These are phyloP conservation scores for Neohortaea acidophila DNA, from an alignment of 495 filamentous ascomycete genomes.

Conservation along the genomic window DNA sequence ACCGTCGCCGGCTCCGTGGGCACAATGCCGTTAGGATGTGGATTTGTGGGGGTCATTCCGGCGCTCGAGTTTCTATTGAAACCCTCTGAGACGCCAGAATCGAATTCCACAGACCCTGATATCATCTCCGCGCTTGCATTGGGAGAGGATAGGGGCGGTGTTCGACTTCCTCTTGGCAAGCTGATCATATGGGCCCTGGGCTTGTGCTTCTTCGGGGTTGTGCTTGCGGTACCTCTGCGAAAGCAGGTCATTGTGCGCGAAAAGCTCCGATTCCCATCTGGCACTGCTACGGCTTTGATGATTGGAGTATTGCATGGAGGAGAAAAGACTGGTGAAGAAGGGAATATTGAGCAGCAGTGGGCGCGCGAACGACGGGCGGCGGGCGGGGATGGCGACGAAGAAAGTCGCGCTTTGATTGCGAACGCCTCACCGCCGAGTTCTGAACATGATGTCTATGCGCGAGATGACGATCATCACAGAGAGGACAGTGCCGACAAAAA, in stretches of 20 bases:
- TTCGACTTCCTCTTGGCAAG: constrained; percentile 56
- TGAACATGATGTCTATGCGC: constrained; percentile 17
- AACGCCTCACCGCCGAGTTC: background rate
- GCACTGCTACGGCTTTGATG: constrained; percentile 87
- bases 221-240: constrained; percentile 79
- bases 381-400: constrained; percentile 16
- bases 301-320: constrained; percentile 74
- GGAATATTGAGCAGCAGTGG: constrained; percentile 8
- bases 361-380: background rate
- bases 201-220: constrained; percentile 86
- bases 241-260: constrained; percentile 85
- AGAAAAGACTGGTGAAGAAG: constrained; percentile 22
- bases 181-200: constrained; percentile 80
- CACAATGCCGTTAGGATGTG: constrained; percentile 92
- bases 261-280: constrained; percentile 82
- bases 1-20: constrained; percentile 90
- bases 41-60: constrained; percentile 87
- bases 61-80: constrained; percentile 76
- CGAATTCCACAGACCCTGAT: constrained; percentile 4
- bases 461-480: constrained; percentile 9
- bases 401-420: constrained; percentile 19
- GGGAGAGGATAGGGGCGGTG: constrained; percentile 13
- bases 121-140: constrained; percentile 9
- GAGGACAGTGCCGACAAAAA: constrained; percentile 22
- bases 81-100: constrained; percentile 51